phyloP scores from a whole-genome alignment of 495 filamentous ascomycete species.

The Daldinia concentrica region DNA sequence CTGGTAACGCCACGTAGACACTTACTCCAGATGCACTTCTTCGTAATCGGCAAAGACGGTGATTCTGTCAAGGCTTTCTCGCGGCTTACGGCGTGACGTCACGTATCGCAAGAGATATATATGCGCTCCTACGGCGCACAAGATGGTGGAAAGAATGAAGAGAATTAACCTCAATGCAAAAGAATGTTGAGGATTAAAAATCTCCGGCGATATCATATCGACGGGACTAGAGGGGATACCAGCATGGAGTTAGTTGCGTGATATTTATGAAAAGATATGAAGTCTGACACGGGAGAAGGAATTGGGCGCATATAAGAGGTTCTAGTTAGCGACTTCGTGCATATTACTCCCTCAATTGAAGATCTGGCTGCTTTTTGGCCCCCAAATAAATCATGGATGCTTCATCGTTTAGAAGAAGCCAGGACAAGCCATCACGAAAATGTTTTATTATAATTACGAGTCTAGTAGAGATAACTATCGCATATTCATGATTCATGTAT shows the following conservation, averaged over 20 bases:
- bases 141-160: not conserved
- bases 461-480: not conserved
- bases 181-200: not conserved
- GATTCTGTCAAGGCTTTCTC: not conserved
- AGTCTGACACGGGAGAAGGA: not conserved
- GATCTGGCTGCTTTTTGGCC: not conserved
- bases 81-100: not conserved
- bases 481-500: not conserved
- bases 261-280: not conserved
- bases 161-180: not conserved
- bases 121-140: not conserved
- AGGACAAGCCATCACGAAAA: not conserved
- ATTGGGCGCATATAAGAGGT: not conserved
- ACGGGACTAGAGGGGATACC: not conserved
- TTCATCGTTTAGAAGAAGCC: not conserved
- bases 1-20: not conserved
- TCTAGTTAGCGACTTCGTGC: too few species aligned
- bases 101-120: not conserved
- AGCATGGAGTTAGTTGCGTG: not conserved
- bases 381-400: not conserved
- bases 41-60: not conserved
- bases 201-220: not conserved
- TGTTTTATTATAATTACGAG: too few species aligned
- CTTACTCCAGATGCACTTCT: constrained; percentile 9
- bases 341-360: not conserved